phyloP scores from a whole-genome alignment of 164 flowering plant species.

The Magnolia officinalis region DNA sequence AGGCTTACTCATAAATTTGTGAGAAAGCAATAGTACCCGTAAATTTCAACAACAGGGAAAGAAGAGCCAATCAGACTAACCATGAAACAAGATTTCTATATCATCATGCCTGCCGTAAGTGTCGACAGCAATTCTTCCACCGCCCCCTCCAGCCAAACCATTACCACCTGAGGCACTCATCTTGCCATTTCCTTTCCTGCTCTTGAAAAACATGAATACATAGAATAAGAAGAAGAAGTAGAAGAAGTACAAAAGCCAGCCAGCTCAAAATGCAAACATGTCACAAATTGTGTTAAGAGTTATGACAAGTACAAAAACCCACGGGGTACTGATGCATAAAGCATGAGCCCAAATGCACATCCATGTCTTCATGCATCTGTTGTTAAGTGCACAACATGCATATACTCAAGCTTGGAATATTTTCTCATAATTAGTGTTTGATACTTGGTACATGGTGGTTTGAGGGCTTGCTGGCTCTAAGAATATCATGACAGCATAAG shows the following conservation, averaged over 20 bases:
- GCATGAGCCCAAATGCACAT: too few species aligned
- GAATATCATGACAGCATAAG: too few species aligned
- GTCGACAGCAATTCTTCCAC: slow-evolving; percentile 87
- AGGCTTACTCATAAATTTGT: background rate
- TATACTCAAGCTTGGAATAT: too few species aligned
- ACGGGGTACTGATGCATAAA: too few species aligned
- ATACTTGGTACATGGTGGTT: too few species aligned
- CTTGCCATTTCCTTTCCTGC: slow-evolving; percentile 90
- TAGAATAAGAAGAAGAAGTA: background rate
- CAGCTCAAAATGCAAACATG: background rate
- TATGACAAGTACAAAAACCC: too few species aligned
- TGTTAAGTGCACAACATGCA: too few species aligned
- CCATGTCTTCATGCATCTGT: too few species aligned
- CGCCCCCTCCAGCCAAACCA: slow-evolving; percentile 96
- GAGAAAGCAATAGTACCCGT: background rate
- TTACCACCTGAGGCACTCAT: slow-evolving; percentile 91
- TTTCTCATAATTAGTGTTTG: too few species aligned
- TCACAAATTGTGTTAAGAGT: background rate
- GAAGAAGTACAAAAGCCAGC: background rate
- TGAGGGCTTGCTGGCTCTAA: too few species aligned
- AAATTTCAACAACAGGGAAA: background rate
- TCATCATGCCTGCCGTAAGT: slow-evolving; percentile 81
- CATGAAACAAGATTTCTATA: slow-evolving; percentile 67
- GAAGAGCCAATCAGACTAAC: slow-evolving; percentile 32
- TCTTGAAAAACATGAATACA: slow-evolving; percentile 16